Evolutionary conservation across 768 basidiomycete species (phyloP), one percentile per base, ranked within the genome.

Genomic region (Suillus plorans): DNA sequence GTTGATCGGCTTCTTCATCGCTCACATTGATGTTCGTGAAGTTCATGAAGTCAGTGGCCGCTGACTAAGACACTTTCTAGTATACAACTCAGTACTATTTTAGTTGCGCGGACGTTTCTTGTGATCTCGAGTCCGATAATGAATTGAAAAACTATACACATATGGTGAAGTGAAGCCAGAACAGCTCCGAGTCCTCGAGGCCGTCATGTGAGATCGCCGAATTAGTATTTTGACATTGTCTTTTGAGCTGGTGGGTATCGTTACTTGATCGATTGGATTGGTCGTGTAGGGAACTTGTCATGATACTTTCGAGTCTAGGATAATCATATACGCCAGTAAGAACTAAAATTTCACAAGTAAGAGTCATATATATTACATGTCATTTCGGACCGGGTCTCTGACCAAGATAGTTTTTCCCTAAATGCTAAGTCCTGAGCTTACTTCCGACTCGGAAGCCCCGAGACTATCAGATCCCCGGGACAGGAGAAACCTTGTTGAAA

Each of bases 1-100:
- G 8, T 12, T 31, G 28, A 41, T 59, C 25, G 28, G 25, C 3
- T 5, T 58, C 36, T 47, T 56, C 16, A 39, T 18, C 14, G 65
- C 73, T 77, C 73, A 88, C 88, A 74, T 87, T 88, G 67, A 88
- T 85, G 74, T 87, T 87, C 31, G 81, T 80, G 68, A 81, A 82
- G 72, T 71, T 77, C 83, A 84, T 37, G 31, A 31, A 31, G 31
- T 31, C 31, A 31, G 36, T 37, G 36, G 7, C 36, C 10, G 36
- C 36, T 37, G 18, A 53, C 52, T 53, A 53, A 53, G 9, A 37
- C 36, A 37, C 36, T 10, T 1, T 10, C 36, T 8, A 36, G 36
- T 31, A 31, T 5, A 31, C 5, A 31, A 2, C 31, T 31, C 31
- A 31, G 31, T 31, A 31, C 31, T 31, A 31, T 31, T 31, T 31